Percentiles rank a stretch among this genome's conserved stretches.
Evolutionary conservation across 805 yeast genomes (phyloP).

Genomic region (Suhomyces sp.): DNA sequence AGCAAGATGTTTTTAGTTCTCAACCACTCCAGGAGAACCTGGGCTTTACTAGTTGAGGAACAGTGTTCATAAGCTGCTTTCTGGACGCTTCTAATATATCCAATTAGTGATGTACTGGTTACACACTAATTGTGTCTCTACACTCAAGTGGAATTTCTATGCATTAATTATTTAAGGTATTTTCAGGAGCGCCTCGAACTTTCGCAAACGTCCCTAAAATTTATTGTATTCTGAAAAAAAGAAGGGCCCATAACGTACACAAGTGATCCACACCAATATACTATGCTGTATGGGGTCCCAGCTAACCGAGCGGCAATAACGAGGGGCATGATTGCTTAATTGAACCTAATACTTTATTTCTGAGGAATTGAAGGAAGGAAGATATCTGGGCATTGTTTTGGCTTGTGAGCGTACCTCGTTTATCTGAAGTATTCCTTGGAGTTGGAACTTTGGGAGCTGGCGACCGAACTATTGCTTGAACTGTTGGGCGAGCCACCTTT

Average conservation of each 20-base stretch:
- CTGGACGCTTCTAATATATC: neutral
- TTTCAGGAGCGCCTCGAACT: neutral
- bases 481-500: conserved; percentile 21
- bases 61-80: neutral
- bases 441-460: neutral
- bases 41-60: neutral
- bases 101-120: neutral
- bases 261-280: neutral
- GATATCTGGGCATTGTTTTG: neutral
- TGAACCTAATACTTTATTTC: neutral
- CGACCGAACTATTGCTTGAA: conserved; percentile 9
- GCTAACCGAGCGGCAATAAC: neutral
- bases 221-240: neutral
- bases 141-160: neutral
- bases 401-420: neutral
- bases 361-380: neutral
- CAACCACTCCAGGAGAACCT: neutral
- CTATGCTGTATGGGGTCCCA: neutral
- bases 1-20: neutral
- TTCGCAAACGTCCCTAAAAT: neutral
- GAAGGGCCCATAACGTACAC: neutral
- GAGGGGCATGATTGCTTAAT: neutral
- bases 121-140: neutral
- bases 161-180: neutral
- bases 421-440: conserved; percentile 2